These are phyloP conservation scores for Porphyrellus cyaneotinctus DNA, from an alignment of 768 basidiomycete genomes.

Conservation along the genomic window DNA sequence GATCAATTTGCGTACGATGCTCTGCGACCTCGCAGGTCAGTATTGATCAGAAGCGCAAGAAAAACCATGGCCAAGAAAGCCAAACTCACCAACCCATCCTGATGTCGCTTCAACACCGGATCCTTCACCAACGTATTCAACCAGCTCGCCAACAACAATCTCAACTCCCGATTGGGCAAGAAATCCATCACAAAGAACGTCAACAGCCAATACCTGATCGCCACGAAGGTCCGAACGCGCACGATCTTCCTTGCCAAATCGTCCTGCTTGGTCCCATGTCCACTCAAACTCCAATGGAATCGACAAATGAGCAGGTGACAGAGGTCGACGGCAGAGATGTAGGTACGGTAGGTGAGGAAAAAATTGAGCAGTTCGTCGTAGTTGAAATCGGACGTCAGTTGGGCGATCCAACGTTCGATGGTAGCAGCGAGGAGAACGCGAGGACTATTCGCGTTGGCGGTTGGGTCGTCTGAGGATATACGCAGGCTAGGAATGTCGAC, in stretches of 20 bases:
- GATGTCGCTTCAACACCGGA: slow-evolving; percentile 60
- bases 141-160: slow-evolving; percentile 72
- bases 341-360: slow-evolving; percentile 89
- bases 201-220: slow-evolving; percentile 85
- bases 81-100: slow-evolving; percentile 67
- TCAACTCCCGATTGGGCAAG: slow-evolving; percentile 71
- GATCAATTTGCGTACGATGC: slow-evolving; percentile 75
- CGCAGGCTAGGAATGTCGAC: slow-evolving; percentile 28
- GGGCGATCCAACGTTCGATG: slow-evolving; percentile 91
- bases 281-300: slow-evolving; percentile 80
- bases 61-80: not conserved
- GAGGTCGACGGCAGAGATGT: slow-evolving; percentile 74
- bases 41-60: slow-evolving; percentile 1
- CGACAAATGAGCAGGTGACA: slow-evolving; percentile 79
- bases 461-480: slow-evolving; percentile 26
- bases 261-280: slow-evolving; percentile 42
- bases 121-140: slow-evolving; percentile 73
- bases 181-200: slow-evolving; percentile 92
- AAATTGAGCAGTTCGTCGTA: slow-evolving; percentile 87
- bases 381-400: slow-evolving; percentile 80
- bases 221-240: slow-evolving; percentile 84
- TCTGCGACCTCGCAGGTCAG: slow-evolving; percentile 38
- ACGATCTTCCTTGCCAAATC: slow-evolving; percentile 73
- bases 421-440: slow-evolving; percentile 79
- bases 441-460: slow-evolving; percentile 19